These are phyloP conservation scores for Boletus sensibilis DNA, from an alignment of 768 basidiomycete species.

Conservation along the genomic window DNA sequence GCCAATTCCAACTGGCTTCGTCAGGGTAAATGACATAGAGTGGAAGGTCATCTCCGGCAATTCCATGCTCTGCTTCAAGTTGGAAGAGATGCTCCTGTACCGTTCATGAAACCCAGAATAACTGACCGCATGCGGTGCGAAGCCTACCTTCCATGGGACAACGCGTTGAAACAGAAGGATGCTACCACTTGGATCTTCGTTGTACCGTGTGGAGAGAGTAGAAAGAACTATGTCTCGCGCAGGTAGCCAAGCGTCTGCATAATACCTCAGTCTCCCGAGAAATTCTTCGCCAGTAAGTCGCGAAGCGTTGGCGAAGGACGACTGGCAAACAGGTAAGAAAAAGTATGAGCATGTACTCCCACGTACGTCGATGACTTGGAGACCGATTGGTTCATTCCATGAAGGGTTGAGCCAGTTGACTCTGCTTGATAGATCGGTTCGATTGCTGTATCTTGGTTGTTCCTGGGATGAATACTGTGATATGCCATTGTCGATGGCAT, in stretches of 20 bases:
- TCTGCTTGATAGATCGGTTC: conserved; percentile 83
- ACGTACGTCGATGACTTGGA: conserved; percentile 72
- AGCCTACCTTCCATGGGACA: conserved; percentile 81
- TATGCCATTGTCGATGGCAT: conserved; percentile 94
- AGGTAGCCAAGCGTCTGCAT: conserved; percentile 88
- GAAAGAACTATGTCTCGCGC: conserved; percentile 77
- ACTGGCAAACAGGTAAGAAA: conserved; percentile 40
- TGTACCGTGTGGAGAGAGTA: conserved; percentile 53
- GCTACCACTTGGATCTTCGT: conserved; percentile 67
- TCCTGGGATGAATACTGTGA: conserved; percentile 70
- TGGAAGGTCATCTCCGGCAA: conserved; percentile 51
- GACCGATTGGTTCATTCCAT: conserved; percentile 82
- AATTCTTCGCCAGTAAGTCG: conserved; percentile 85
- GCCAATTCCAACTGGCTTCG: conserved; percentile 72
- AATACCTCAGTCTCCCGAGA: conserved; percentile 72
- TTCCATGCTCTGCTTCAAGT: conserved; percentile 61
- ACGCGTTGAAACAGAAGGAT: conserved; percentile 80
- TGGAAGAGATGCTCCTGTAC: conserved; percentile 86
- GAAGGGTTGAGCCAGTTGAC: conserved; percentile 83
- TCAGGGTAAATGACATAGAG: conserved; percentile 92
- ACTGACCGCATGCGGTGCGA: not conserved
- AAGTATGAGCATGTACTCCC: not conserved
- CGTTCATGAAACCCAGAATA: conserved; percentile 15
- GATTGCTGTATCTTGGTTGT: conserved; percentile 66
- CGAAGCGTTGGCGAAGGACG: conserved; percentile 77